phyloP scores from a whole-genome alignment of 2,329 filamentous ascomycete species.

The Chlorencoelia australis region DNA sequence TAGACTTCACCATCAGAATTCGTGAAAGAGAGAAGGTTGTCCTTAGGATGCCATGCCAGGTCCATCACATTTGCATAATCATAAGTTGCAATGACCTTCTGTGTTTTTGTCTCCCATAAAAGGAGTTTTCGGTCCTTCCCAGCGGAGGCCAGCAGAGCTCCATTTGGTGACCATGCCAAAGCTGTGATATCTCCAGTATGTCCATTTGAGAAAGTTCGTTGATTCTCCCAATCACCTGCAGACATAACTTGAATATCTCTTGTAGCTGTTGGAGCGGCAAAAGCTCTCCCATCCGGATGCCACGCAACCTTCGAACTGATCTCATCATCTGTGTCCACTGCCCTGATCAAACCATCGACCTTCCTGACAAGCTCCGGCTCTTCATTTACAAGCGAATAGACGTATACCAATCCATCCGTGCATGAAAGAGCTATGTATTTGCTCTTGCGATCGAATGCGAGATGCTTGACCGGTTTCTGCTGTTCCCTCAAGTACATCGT shows the following conservation, averaged over 20 bases:
- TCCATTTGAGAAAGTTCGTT: conserved; percentile 66
- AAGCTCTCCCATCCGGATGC: conserved; percentile 91
- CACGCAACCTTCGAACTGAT: conserved; percentile 67
- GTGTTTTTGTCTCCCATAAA: conserved; percentile 85
- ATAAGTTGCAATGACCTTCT: conserved; percentile 67
- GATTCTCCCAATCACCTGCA: conserved; percentile 80
- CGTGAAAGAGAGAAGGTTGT: conserved; percentile 85
- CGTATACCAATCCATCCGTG: conserved; percentile 79
- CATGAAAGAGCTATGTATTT: conserved; percentile 70
- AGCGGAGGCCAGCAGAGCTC: conserved; percentile 68
- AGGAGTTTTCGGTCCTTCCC: conserved; percentile 59
- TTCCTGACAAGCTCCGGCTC: conserved; percentile 74
- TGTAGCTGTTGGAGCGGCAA: conserved; percentile 74
- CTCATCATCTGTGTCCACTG: conserved; percentile 67
- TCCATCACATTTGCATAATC: conserved; percentile 79
- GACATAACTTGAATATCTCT: conserved; percentile 81
- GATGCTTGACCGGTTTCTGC: conserved; percentile 76
- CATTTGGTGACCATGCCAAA: conserved; percentile 88
- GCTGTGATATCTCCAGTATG: conserved; percentile 81
- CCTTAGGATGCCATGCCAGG: conserved; percentile 79
- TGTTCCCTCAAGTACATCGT: conserved; percentile 77
- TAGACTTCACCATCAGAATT: conserved; percentile 89
- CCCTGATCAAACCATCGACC: conserved; percentile 76
- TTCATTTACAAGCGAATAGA: conserved; percentile 74
- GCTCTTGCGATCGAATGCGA: conserved; percentile 77